Conservation (phyloP, 192 early-diverging fungal species). For the Backusella morwellensis region DNA sequence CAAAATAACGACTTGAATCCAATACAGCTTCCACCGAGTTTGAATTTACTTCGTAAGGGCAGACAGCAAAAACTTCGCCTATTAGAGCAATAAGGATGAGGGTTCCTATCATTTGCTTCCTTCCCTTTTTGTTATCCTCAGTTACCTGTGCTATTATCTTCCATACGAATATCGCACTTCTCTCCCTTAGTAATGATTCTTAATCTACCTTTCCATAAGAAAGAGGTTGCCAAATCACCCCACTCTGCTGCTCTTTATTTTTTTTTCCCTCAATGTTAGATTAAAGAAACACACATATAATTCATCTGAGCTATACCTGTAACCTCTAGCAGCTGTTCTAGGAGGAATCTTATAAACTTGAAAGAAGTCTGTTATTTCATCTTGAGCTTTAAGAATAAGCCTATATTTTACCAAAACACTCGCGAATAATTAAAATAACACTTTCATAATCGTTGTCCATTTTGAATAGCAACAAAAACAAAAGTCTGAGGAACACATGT, state of each 20-base stretch:
- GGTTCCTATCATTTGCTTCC: background rate
- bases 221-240: constrained; percentile 65
- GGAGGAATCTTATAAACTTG: constrained; percentile 71
- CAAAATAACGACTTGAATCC: constrained; percentile 88
- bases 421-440: constrained; percentile 76
- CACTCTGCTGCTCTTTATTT: constrained; percentile 69
- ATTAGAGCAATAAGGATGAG: background rate
- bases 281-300: background rate
- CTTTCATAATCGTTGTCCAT: constrained; percentile 72
- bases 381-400: background rate
- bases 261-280: background rate
- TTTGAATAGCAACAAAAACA: background rate
- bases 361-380: background rate
- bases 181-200: constrained; percentile 66
- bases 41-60: constrained; percentile 68
- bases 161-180: constrained; percentile 70
- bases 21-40: constrained; percentile 74
- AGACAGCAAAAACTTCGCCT: constrained; percentile 82
- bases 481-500: background rate
- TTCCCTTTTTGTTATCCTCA: constrained; percentile 11
- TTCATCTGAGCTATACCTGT: constrained; percentile 43
- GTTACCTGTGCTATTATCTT: constrained; percentile 56
- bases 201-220: constrained; percentile 79
- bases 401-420: constrained; percentile 61
- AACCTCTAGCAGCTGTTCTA: constrained; percentile 60